Evolutionary conservation across 192 early-diverging fungal species (phyloP), one percentile per base, ranked within the genome.

Genomic region (Dimargaris verticillata): DNA sequence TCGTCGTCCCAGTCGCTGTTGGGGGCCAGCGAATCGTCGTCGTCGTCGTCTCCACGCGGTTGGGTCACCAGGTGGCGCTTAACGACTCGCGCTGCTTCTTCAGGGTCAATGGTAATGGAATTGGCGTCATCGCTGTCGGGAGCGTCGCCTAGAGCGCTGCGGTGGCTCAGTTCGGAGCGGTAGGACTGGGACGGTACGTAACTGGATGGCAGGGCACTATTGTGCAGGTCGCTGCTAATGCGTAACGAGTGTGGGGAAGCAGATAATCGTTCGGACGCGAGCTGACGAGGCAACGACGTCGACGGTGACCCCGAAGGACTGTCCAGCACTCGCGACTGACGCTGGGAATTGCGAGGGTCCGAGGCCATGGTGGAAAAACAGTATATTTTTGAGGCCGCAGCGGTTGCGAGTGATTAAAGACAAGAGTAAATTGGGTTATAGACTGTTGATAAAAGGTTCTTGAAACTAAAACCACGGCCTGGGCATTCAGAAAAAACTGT

Each of bases 51-150:
- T 58, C n/a, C 63, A 55, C 10, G 44, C 14, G 66, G 78, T 24
- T 79, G 78, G 33, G 80, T 79, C 12, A 88, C 83, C 59, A 88
- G 74, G 60, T 88, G 83, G 47, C 80, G 76, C 62, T 77, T 81
- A 6, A 88, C 74, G 44, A 84, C 79, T 65, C 83, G 78, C 10
- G 83, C 83, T 2, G 73, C 75, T 52, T 77, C 80, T 20, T 66
- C 62, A 15, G 71, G 67, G 26, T 72, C 71, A 42, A 66, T 41
- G 26, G 61, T 69, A 53, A 72, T 63, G 38, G 71, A 67, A 0
- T 66, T 61, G 13, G 69, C 33, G 20, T 63, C 62, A 20, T 64
- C 65, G 12, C 45, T 41, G n/a, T 64, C 63, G 47, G 44, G 54
- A 14, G 60, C 51, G 50, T 17, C n/a, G n/a, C 44, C 51, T 33